Evolutionary conservation across 805 yeast genomes (phyloP).

Genomic region (Ogataea glucozyma): DNA sequence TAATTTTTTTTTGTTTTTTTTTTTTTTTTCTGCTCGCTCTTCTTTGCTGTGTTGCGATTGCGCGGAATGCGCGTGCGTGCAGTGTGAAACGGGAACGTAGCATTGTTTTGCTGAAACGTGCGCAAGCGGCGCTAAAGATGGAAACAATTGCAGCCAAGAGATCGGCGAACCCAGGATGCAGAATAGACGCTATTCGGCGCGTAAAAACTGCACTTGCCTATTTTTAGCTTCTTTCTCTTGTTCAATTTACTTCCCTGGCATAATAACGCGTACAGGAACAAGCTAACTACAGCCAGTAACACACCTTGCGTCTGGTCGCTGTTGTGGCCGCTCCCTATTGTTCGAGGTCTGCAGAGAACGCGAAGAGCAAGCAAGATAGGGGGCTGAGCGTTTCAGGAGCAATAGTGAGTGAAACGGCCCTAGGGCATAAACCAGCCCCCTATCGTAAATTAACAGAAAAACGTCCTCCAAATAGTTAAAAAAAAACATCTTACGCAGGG

Average conservation of each 20-base stretch:
- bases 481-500: too few species aligned
- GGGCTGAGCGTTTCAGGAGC: slow-evolving; percentile 10
- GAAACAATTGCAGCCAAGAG: background rate
- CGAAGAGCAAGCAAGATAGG: slow-evolving; percentile 2
- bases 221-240: slow-evolving; percentile 1
- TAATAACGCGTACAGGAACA: slow-evolving; percentile 5
- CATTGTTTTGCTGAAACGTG: background rate
- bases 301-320: slow-evolving; percentile 1
- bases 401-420: slow-evolving; percentile 1
- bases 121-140: slow-evolving; percentile 1
- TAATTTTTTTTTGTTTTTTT: background rate
- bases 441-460: background rate
- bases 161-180: background rate
- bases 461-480: too few species aligned
- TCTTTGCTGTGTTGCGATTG: slow-evolving; percentile 6
- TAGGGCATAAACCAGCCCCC: slow-evolving; percentile 1
- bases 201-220: slow-evolving; percentile 8
- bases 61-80: slow-evolving; percentile 5
- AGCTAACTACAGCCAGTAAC: background rate
- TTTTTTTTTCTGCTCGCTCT: background rate
- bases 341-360: slow-evolving; percentile 1
- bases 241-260: background rate
- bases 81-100: slow-evolving; percentile 2
- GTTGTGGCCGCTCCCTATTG: slow-evolving; percentile 1
- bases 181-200: slow-evolving; percentile 1